These are phyloP conservation scores for Cucumis hystrix DNA, from an alignment of 306 rosid genomes.

Conservation along the genomic window DNA sequence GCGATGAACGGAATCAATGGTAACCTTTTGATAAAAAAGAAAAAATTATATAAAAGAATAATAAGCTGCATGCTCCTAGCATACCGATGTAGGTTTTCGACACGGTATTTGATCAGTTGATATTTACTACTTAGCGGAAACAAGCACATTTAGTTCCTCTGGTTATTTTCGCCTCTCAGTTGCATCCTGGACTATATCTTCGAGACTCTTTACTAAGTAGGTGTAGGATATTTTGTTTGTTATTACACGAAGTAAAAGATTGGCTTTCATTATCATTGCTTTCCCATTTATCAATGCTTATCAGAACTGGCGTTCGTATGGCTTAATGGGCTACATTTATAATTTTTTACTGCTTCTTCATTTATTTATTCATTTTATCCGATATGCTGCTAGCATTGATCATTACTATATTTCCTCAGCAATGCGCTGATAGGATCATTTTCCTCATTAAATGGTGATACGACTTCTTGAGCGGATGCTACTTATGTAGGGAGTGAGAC, in stretches of 20 bases:
- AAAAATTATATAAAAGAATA: not conserved
- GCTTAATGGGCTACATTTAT: not conserved
- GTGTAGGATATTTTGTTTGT: not conserved
- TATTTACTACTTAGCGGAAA: not conserved
- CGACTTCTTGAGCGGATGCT: not conserved
- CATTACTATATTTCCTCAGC: not conserved
- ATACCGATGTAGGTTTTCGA: not conserved
- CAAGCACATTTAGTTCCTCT: not conserved
- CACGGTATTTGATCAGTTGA: not conserved
- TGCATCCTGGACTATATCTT: not conserved
- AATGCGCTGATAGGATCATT: not conserved
- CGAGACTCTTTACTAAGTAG: not conserved
- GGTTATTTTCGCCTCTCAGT: not conserved
- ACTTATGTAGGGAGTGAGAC: not conserved
- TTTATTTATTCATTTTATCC: not conserved
- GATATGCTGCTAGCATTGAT: not conserved
- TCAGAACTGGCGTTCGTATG: not conserved
- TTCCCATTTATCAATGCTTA: not conserved
- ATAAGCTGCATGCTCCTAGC: not conserved
- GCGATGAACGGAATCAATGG: conserved; percentile 41
- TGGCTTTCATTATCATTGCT: not conserved
- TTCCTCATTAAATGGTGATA: not conserved
- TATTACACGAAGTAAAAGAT: not conserved
- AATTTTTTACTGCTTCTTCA: not conserved
- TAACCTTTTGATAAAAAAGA: not conserved